A percentile compares a stretch with the other conserved stretches of the same genome.
phyloP scores from a whole-genome alignment of 177 flowering plant genomes.

The Vitis hybrid region DNA sequence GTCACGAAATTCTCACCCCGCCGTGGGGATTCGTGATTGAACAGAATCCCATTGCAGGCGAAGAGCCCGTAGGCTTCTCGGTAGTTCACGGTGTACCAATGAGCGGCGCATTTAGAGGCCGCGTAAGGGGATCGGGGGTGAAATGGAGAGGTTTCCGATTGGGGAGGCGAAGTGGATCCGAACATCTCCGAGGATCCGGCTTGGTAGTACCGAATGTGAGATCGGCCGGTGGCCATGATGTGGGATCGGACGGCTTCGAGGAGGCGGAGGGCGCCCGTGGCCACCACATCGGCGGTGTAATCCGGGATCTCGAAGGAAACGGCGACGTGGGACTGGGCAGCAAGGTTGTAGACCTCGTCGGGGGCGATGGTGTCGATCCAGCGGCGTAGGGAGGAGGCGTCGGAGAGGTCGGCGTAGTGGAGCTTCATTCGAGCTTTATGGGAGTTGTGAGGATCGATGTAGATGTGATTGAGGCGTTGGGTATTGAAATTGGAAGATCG shows the following conservation, averaged over 20 bases:
- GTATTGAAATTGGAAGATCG: slow-evolving; percentile 97
- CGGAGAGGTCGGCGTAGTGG: slow-evolving; percentile 91
- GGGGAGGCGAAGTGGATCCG: slow-evolving; percentile 97
- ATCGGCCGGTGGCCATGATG: slow-evolving; percentile 64
- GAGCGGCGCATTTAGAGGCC: slow-evolving; percentile 90
- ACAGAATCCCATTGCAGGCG: slow-evolving; percentile 90
- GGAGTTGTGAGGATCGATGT: slow-evolving; percentile 92
- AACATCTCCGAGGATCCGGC: slow-evolving; percentile 98
- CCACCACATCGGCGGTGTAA: slow-evolving; percentile 95
- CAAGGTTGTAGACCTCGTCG: slow-evolving; percentile 94
- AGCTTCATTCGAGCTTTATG: slow-evolving; percentile 82
- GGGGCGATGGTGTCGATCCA: slow-evolving; percentile 82
- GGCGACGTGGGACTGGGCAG: slow-evolving; percentile 98
- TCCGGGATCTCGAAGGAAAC: slow-evolving; percentile 98
- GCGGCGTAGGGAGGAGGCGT: slow-evolving; percentile 96
- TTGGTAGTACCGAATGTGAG: slow-evolving; percentile 71
- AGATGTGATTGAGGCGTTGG: slow-evolving; percentile 94
- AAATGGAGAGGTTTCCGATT: slow-evolving; percentile 74
- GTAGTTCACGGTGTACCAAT: slow-evolving; percentile 97
- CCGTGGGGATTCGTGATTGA: slow-evolving; percentile 92
- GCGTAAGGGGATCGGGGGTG: slow-evolving; percentile 98
- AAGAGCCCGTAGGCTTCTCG: slow-evolving; percentile 86
- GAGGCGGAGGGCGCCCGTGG: slow-evolving; percentile 90
- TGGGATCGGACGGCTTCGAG: slow-evolving; percentile 91
- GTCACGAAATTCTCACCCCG: slow-evolving; percentile 97